Evolutionary conservation across 2,329 filamentous ascomycete species (phyloP), one percentile per base, ranked within the genome.

Genomic region (Colletotrichum liriopes): DNA sequence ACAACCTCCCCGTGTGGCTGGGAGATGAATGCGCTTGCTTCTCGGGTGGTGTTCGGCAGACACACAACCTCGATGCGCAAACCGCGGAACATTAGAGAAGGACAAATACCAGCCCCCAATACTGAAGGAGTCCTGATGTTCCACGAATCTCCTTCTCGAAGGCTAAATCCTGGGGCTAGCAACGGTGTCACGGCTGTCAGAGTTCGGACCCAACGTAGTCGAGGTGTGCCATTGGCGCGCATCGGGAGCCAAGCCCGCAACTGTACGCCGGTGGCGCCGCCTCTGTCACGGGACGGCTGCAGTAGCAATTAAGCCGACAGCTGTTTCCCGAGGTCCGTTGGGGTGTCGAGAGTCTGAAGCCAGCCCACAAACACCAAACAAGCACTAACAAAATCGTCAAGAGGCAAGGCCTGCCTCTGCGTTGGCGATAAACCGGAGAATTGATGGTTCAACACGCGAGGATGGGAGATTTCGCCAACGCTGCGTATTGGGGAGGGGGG

Each of bases 121-220:
- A 32, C 23, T 35, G 35, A 23, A 58, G 55, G 55, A 41, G 37
- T 6, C 37, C 20, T 29, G n/a, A 43, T 26, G 9, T 41, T 58
- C 55, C 55, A 58, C 35, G 37, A 58, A 58, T 58, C 37, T 29
- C 23, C n/a, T 58, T 58, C 55, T 58, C 37, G 37, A 58, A 62
- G 32, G 45, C 32, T 7, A 16, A 37, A 7, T 37, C 26, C 59
- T 32, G 59, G 43, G 59, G 12, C 56, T 59, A 59, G 56, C 51
- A 54, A 20, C 26, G 51, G 29, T 55, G 16, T 20, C 26, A 55
- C 20, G 39, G 39, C 41, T 43, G 23, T 32, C 26, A 18, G 23
- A 14, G 56, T 39, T 16, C 23, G 35, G 7, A 1, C 20, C 43
- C 37, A 43, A 26, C 20, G 23, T 49, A 23, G n/a, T 49, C n/a